Evolutionary conservation across 78 protist genomes (phyloP).

Genomic region (Speleostelium caveatum): DNA sequence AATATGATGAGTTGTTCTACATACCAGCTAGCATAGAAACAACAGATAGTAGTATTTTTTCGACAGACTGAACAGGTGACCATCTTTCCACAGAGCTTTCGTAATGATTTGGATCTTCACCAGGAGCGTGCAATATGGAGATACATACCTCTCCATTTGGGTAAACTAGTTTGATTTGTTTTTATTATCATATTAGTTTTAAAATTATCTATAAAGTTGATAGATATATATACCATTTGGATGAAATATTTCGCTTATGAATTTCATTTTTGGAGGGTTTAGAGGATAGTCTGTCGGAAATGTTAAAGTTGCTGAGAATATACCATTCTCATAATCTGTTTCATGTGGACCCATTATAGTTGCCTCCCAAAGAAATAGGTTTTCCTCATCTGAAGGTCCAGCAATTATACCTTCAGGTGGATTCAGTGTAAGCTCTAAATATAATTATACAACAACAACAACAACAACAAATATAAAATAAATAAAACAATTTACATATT

Average conservation of each 20-base stretch:
- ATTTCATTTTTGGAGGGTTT: slow-evolving; percentile 93
- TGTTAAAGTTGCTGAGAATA: slow-evolving; percentile 83
- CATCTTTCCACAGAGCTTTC: slow-evolving; percentile 92
- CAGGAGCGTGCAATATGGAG: slow-evolving; percentile 95
- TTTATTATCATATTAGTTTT: background rate
- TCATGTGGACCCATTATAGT: slow-evolving; percentile 91
- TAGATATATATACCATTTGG: slow-evolving; percentile 83
- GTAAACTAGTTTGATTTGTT: slow-evolving; percentile 72
- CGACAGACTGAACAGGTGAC: slow-evolving; percentile 94
- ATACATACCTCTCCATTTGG: slow-evolving; percentile 95
- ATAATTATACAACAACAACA: no score
- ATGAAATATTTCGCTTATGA: slow-evolving; percentile 83
- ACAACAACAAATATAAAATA: no score
- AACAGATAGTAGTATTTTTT: slow-evolving; percentile 89
- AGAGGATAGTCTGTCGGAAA: slow-evolving; percentile 94
- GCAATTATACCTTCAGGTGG: slow-evolving; percentile 92
- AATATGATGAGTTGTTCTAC: background rate
- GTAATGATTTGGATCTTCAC: slow-evolving; percentile 92
- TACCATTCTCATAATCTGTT: slow-evolving; percentile 91
- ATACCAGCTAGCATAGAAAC: slow-evolving; percentile 91
- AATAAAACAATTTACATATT: background rate
- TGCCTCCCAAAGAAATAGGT: slow-evolving; percentile 93
- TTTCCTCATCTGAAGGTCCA: slow-evolving; percentile 90
- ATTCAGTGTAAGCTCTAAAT: slow-evolving; percentile 83
- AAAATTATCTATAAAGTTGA: background rate